Evolutionary conservation across 2,329 filamentous ascomycete species (phyloP), one percentile per base, ranked within the genome.

Genomic region (Beauveria caledonica): DNA sequence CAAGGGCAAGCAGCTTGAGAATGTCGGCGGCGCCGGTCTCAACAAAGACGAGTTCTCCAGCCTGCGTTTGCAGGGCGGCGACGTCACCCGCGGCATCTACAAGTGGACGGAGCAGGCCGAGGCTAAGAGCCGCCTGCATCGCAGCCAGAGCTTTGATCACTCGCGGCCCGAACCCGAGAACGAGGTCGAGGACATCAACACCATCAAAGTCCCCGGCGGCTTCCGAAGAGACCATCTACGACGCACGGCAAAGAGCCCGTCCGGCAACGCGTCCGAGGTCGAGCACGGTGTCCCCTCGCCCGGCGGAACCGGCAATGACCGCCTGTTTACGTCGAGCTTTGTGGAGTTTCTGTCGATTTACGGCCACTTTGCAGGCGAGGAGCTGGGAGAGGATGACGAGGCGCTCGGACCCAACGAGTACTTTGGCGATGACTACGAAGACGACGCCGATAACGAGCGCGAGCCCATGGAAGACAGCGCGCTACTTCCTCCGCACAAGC

Each of bases 281-380:
- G 74, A 72, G 63, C 73, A 69, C 56, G 73, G 67, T 57, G 65
- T 65, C 63, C 68, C 64, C 70, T 73, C 73, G 70, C 67, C 74
- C 13, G 63, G 62, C 15, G 64, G 63, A 0, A 17, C 68, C 68
- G 70, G 70, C 69, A 67, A 70, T 64, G 68, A 63, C 64, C 84
- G 85, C 63, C 79, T 96, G 36, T 86, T 96, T 62, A 97, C 94
- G 0, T 92, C 83, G 65, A 99, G 89, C 74, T 99, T 99, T 71
- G 83, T 99, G 62, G 95, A 99, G 72, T 99, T 99, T 68, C 73
- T 99, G 55, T 92, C 90, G 8, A 82, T 99, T 33, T 99, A 97
- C 68, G 94, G 94, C 4, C 94, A 99, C 75, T 99, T 99, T 71
- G 94, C 94, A 2, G 94, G 94, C 74, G 94, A 99, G 74, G 89